Evolutionary conservation across 202 grass and related monocot genomes (phyloP).

Genomic region (Saccharum hybrid): DNA sequence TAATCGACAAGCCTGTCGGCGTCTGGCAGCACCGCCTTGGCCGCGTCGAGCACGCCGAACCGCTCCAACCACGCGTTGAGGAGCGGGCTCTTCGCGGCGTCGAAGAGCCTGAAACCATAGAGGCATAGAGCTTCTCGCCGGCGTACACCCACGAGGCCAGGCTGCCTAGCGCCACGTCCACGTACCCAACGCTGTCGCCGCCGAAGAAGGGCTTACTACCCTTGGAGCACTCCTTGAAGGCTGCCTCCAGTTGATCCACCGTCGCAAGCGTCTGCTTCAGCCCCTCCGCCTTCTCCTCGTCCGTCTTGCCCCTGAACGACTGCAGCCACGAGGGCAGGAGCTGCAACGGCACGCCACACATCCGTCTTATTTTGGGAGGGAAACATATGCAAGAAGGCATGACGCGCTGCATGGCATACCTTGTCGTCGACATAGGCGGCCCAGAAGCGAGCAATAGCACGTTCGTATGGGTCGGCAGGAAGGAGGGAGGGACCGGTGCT

Average conservation of each 20-base stretch:
- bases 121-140: conserved; percentile 9
- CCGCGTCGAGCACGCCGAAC: conserved; percentile 25
- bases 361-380: too few relatives aligned
- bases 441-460: conserved; percentile 55
- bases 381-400: neutral
- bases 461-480: conserved; percentile 47
- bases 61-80: conserved; percentile 44
- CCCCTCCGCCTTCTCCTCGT: conserved; percentile 34
- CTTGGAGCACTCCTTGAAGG: conserved; percentile 25
- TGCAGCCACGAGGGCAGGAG: neutral
- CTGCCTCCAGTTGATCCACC: conserved; percentile 31
- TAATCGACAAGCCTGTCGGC: conserved; percentile 11
- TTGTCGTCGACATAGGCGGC: conserved; percentile 48
- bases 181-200: conserved; percentile 24
- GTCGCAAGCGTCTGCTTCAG: neutral
- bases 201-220: conserved; percentile 50
- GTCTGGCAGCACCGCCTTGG: conserved; percentile 38
- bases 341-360: too few relatives aligned
- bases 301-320: conserved; percentile 25
- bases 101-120: conserved; percentile 32
- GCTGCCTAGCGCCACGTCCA: conserved; percentile 5
- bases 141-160: conserved; percentile 32
- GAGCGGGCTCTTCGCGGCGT: conserved; percentile 30
- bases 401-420: conserved; percentile 12
- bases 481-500: conserved; percentile 31